phyloP scores from a whole-genome alignment of 2,329 filamentous ascomycete genomes.

The Alternaria sp. region DNA sequence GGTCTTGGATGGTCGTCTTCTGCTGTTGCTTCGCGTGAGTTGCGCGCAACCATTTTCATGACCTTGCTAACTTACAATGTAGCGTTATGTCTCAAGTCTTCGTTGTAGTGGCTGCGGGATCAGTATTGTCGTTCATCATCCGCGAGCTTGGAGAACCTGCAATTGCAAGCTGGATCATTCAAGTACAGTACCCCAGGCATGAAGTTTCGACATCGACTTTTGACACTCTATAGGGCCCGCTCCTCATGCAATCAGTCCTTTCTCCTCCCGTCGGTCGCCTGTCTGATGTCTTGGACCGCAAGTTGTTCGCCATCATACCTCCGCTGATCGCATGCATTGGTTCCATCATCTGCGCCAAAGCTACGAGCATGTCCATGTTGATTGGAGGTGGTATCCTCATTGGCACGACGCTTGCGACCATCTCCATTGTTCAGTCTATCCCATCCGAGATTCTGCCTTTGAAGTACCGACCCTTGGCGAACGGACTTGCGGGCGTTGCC shows the following conservation, averaged over 20 bases:
- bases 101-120: slow-evolving; percentile 62
- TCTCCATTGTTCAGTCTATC: slow-evolving; percentile 63
- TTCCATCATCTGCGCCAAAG: slow-evolving; percentile 62
- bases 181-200: slow-evolving; percentile 37
- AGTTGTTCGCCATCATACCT: slow-evolving; percentile 60
- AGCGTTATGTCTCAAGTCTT: slow-evolving; percentile 62
- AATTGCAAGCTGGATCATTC: slow-evolving; percentile 64
- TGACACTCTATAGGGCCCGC: slow-evolving; percentile 54
- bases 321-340: slow-evolving; percentile 62
- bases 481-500: slow-evolving; percentile 60
- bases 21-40: slow-evolving; percentile 57
- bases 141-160: slow-evolving; percentile 60
- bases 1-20: slow-evolving; percentile 60
- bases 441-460: slow-evolving; percentile 63
- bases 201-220: neutral
- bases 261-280: slow-evolving; percentile 64
- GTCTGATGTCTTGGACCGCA: slow-evolving; percentile 64
- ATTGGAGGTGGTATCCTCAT: slow-evolving; percentile 66
- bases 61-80: neutral
- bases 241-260: slow-evolving; percentile 64
- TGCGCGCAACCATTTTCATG: slow-evolving; percentile 12
- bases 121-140: slow-evolving; percentile 63
- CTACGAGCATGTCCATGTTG: slow-evolving; percentile 62
- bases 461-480: slow-evolving; percentile 63
- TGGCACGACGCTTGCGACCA: slow-evolving; percentile 61